Percentiles rank a stretch among this genome's conserved stretches.
Conservation (phyloP, 2,329 filamentous ascomycete species). For the Neofusicoccum umdonicola region DNA sequence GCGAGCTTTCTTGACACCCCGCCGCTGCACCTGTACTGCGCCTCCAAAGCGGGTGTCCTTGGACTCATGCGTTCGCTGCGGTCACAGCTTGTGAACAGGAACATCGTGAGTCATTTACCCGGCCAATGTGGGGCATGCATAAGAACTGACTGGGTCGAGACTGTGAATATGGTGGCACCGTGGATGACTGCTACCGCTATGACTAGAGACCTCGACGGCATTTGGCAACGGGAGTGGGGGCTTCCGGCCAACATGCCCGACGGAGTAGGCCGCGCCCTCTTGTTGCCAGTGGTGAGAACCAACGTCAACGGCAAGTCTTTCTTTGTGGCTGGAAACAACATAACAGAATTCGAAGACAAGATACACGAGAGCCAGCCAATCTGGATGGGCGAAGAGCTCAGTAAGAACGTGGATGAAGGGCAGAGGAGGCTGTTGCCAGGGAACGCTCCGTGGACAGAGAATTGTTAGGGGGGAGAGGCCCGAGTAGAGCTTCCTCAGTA, state of each 20-base stretch:
- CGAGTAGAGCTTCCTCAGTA: background rate
- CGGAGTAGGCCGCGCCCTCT: constrained; percentile 25
- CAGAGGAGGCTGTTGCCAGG: constrained; percentile 19
- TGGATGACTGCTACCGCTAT: constrained; percentile 26
- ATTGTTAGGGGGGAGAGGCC: background rate
- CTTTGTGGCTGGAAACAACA: constrained; percentile 25
- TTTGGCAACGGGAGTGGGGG: background rate
- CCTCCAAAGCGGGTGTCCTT: constrained; percentile 27
- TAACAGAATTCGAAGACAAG: constrained; percentile 27
- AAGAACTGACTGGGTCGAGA: background rate
- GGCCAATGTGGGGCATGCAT: too few relatives aligned
- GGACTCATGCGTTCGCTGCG: constrained; percentile 27
- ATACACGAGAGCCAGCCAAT: constrained; percentile 25
- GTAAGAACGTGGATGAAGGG: constrained; percentile 23
- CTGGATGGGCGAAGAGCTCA: constrained; percentile 28
- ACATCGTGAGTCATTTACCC: constrained; percentile 6
- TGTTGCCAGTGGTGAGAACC: constrained; percentile 24
- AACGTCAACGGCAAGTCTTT: constrained; percentile 24
- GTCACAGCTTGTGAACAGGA: constrained; percentile 20
- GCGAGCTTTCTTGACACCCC: constrained; percentile 26
- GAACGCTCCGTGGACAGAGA: background rate
- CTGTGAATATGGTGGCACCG: constrained; percentile 27
- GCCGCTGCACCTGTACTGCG: constrained; percentile 24
- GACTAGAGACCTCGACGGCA: background rate
- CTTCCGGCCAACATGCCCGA: constrained; percentile 25